phyloP scores from a whole-genome alignment of 2,329 filamentous ascomycete genomes.

The Iodosphaeria phyllophila region DNA sequence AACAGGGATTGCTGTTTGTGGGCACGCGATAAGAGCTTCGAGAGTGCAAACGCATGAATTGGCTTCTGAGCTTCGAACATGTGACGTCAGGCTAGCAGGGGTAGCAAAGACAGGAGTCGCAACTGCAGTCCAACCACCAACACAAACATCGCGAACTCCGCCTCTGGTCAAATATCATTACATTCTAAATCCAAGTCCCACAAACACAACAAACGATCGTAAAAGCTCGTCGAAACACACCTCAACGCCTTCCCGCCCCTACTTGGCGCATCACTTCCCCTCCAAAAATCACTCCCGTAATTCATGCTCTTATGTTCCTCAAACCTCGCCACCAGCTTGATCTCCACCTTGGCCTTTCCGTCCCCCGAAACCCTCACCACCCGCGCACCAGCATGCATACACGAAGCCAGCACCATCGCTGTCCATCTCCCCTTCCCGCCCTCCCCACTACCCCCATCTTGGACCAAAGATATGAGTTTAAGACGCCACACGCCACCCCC shows the following conservation, averaged over 20 bases:
- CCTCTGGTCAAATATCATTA: too few species aligned
- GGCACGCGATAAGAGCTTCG: too few species aligned
- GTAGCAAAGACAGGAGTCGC: too few species aligned
- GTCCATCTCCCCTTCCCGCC: too few species aligned
- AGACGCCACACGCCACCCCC: slow-evolving; percentile 79
- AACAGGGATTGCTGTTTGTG: too few species aligned
- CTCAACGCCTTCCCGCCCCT: slow-evolving; percentile 14
- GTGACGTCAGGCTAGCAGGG: too few species aligned
- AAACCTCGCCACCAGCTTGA: slow-evolving; percentile 51
- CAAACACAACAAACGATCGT: slow-evolving; percentile 50
- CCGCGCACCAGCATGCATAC: slow-evolving; percentile 77
- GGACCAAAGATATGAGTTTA: slow-evolving; percentile 31
- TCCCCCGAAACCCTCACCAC: slow-evolving; percentile 31
- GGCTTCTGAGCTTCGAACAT: too few species aligned
- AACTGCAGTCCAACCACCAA: too few species aligned
- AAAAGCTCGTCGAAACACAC: slow-evolving; percentile 59
- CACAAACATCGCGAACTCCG: too few species aligned
- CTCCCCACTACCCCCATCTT: slow-evolving; percentile 8
- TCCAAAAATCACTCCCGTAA: slow-evolving; percentile 62
- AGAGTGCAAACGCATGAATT: too few species aligned
- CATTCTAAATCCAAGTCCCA: too few species aligned
- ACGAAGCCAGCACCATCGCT: slow-evolving; percentile 55
- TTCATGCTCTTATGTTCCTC: slow-evolving; percentile 90
- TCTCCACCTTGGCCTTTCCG: slow-evolving; percentile 37
- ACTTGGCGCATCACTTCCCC: slow-evolving; percentile 13